phyloP scores from a whole-genome alignment of 2,329 filamentous ascomycete species.

The Aspergillus sp. region DNA sequence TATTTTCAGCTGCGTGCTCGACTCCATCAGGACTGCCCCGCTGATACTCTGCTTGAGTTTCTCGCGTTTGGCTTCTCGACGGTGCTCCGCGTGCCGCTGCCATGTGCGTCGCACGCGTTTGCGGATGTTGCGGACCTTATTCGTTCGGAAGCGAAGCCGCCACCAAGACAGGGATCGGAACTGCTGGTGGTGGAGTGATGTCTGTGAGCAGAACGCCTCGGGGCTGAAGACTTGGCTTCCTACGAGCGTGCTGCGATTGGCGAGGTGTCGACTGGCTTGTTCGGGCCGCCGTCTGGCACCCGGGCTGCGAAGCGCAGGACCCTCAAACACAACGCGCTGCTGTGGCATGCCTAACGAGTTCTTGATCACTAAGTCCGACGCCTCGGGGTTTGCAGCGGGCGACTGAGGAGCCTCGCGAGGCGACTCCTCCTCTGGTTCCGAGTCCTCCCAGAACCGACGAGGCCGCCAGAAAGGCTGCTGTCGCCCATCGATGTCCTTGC shows the following conservation, averaged over 20 bases:
- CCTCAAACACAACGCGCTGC: constrained; percentile 48
- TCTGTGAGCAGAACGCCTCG: constrained; percentile 32
- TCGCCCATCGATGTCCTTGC: constrained; percentile 49
- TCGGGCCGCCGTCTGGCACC: constrained; percentile 31
- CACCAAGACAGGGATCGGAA: constrained; percentile 43
- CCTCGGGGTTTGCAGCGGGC: constrained; percentile 9
- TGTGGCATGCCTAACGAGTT: constrained; percentile 60
- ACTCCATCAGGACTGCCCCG: constrained; percentile 23
- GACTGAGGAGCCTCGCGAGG: constrained; percentile 8
- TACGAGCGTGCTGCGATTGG: constrained; percentile 36
- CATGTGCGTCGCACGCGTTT: constrained; percentile 49
- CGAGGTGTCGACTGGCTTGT: constrained; percentile 27
- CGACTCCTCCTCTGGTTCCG: constrained; percentile 45
- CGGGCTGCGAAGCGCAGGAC: constrained; percentile 38
- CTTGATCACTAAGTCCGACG: constrained; percentile 50
- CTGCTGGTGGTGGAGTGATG: constrained; percentile 34
- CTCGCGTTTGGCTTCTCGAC: constrained; percentile 55
- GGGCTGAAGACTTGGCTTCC: constrained; percentile 29
- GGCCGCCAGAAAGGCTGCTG: constrained; percentile 66
- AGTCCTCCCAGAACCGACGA: constrained; percentile 63
- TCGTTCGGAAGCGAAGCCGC: constrained; percentile 53
- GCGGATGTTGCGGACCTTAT: constrained; percentile 53
- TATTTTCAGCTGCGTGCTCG: constrained; percentile 19
- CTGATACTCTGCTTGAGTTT: constrained; percentile 57
- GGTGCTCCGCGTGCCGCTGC: constrained; percentile 47